Evolutionary conservation across 345 rosid genomes (phyloP).

Genomic region (Anacardium occidentale): DNA sequence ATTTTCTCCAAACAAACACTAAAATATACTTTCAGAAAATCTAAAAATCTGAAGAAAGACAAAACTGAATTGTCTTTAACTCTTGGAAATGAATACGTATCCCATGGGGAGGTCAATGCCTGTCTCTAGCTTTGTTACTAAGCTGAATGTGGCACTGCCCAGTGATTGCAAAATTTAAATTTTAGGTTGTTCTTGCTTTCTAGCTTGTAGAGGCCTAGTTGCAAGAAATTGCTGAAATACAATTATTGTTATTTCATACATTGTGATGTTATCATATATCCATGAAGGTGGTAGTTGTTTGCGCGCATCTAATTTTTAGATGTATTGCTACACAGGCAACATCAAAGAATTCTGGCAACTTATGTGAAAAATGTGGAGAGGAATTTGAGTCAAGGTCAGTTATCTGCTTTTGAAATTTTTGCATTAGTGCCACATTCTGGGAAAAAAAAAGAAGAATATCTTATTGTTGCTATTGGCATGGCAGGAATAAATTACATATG

Average conservation of each 20-base stretch:
- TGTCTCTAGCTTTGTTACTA: too few relatives aligned
- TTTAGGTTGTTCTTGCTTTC: neutral
- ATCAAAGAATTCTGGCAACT: slow-evolving; percentile 48
- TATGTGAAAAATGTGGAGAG: slow-evolving; percentile 76
- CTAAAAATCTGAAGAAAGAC: neutral
- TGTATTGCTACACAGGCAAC: slow-evolving; percentile 47
- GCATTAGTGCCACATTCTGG: neutral
- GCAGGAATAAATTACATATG: slow-evolving; percentile 72
- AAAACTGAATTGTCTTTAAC: neutral
- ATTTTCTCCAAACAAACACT: neutral
- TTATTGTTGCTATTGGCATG: slow-evolving; percentile 1
- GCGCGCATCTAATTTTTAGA: slow-evolving; percentile 4
- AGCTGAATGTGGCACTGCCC: too few relatives aligned
- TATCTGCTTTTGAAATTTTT: neutral
- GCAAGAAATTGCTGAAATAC: neutral
- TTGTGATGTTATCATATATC: neutral
- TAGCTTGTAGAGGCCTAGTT: slow-evolving; percentile 6
- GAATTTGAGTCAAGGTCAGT: slow-evolving; percentile 82
- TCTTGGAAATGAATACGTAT: too few relatives aligned
- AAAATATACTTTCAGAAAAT: too few relatives aligned
- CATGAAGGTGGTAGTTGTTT: neutral
- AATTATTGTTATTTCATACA: neutral
- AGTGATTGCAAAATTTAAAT: too few relatives aligned
- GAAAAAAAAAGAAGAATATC: neutral
- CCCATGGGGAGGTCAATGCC: too few relatives aligned